phyloP scores from a whole-genome alignment of 140 eudicot species.

The Ambrosia hybrid region DNA sequence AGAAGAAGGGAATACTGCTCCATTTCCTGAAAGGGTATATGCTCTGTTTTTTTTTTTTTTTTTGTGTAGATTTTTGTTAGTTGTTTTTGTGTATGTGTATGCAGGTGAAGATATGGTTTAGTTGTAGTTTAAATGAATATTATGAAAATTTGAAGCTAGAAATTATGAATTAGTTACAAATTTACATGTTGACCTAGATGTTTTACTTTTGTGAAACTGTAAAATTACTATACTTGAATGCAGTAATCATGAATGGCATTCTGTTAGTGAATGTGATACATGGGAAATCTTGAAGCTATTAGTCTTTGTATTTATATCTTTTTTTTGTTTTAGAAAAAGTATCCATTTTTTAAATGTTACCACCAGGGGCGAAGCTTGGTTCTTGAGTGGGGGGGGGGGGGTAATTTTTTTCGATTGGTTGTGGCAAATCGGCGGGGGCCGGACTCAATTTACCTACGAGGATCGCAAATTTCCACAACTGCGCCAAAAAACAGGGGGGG shows the following conservation, averaged over 20 bases:
- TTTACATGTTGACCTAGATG: too few relatives aligned
- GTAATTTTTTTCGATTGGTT: too few relatives aligned
- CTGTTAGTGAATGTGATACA: neutral
- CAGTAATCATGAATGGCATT: neutral
- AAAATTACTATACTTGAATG: neutral
- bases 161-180: neutral
- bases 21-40: slow-evolving; percentile 70
- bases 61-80: too few relatives aligned
- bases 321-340: neutral
- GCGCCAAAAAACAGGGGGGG: too few relatives aligned
- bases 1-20: slow-evolving; percentile 49
- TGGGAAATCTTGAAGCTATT: neutral
- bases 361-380: too few relatives aligned
- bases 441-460: too few relatives aligned
- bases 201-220: too few relatives aligned
- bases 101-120: slow-evolving; percentile 1
- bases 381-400: too few relatives aligned
- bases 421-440: too few relatives aligned
- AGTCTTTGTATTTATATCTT: neutral
- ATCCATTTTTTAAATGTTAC: neutral
- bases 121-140: neutral
- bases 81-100: neutral
- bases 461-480: too few relatives aligned
- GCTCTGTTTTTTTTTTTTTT: neutral
- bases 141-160: neutral